Conservation (phyloP, 2,329 filamentous ascomycete species). For the Epichloe glyceriae region DNA sequence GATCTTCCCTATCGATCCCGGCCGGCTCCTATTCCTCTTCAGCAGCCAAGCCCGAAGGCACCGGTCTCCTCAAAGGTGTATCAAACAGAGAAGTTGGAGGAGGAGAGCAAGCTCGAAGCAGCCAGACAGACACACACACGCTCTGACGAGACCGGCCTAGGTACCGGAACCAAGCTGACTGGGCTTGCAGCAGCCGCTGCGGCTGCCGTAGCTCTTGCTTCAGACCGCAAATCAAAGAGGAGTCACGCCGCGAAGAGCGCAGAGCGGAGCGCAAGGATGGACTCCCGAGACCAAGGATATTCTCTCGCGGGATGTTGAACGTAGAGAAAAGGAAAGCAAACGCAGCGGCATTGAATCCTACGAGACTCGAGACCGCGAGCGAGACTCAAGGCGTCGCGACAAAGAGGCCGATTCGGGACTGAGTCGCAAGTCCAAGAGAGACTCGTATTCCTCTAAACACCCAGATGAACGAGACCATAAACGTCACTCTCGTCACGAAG, state of each 20-base stretch:
- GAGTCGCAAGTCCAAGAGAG: conserved; percentile 17
- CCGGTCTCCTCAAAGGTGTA: conserved; percentile 61
- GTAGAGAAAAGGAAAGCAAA: not conserved
- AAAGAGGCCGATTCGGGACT: conserved; percentile 9
- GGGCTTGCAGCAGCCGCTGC: conserved; percentile 36
- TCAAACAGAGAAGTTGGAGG: conserved; percentile 31
- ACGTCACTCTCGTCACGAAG: conserved; percentile 19
- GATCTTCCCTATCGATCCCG: conserved; percentile 29
- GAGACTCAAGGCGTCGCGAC: conserved; percentile 12
- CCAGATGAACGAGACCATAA: conserved; percentile 17
- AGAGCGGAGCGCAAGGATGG: conserved; percentile 12
- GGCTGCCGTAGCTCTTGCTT: conserved; percentile 24
- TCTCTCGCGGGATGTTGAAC: not conserved
- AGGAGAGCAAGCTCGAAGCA: conserved; percentile 22
- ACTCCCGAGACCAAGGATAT: conserved; percentile 6
- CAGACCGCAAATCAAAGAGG: conserved; percentile 13
- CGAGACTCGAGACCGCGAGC: conserved; percentile 9
- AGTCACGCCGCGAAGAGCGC: conserved; percentile 10
- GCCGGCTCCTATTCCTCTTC: conserved; percentile 54
- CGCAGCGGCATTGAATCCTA: conserved; percentile 6
- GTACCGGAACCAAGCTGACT: conserved; percentile 30
- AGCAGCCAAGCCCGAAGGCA: conserved; percentile 69
- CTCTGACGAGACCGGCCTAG: conserved; percentile 27
- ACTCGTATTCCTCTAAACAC: conserved; percentile 17
- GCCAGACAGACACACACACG: conserved; percentile 15